phyloP scores from a whole-genome alignment of 495 filamentous ascomycete species.

The Margaritispora aquatica region DNA sequence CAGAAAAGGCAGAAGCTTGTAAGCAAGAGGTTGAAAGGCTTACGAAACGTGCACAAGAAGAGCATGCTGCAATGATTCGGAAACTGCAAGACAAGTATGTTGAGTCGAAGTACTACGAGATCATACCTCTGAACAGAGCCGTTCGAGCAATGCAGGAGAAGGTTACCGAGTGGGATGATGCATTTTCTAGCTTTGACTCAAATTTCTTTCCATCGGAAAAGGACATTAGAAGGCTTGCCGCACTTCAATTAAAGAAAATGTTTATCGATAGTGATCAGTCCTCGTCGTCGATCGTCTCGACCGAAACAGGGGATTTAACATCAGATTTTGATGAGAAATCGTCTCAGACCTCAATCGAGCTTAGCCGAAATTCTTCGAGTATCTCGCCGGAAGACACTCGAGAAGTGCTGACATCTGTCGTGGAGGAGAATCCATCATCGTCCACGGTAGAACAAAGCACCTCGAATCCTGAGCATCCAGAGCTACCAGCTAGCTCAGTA shows the following conservation, averaged over 20 bases:
- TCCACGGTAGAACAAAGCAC: not conserved
- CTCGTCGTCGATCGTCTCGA: conserved; percentile 59
- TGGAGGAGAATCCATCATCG: conserved; percentile 52
- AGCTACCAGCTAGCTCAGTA: not conserved
- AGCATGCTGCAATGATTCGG: conserved; percentile 62
- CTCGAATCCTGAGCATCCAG: not conserved
- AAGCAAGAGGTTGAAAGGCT: conserved; percentile 73
- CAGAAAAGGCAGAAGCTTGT: conserved; percentile 76
- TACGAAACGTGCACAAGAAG: conserved; percentile 68
- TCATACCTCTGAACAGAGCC: conserved; percentile 85
- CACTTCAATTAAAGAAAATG: conserved; percentile 88
- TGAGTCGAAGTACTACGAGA: conserved; percentile 90
- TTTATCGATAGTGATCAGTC: conserved; percentile 84
- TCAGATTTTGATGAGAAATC: conserved; percentile 40
- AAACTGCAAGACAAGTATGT: conserved; percentile 88
- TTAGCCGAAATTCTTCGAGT: conserved; percentile 38
- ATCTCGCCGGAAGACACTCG: conserved; percentile 59
- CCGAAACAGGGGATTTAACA: conserved; percentile 46
- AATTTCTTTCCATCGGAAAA: conserved; percentile 97
- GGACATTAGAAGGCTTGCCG: conserved; percentile 87
- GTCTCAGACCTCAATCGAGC: conserved; percentile 25
- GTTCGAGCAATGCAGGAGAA: conserved; percentile 87
- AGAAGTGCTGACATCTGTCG: conserved; percentile 61
- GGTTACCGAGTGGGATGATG: conserved; percentile 86
- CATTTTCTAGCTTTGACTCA: conserved; percentile 83